A percentile compares a stretch with the other conserved stretches of the same genome.
phyloP scores from a whole-genome alignment of 345 rosid species.

The Gynandropsis gynandra region DNA sequence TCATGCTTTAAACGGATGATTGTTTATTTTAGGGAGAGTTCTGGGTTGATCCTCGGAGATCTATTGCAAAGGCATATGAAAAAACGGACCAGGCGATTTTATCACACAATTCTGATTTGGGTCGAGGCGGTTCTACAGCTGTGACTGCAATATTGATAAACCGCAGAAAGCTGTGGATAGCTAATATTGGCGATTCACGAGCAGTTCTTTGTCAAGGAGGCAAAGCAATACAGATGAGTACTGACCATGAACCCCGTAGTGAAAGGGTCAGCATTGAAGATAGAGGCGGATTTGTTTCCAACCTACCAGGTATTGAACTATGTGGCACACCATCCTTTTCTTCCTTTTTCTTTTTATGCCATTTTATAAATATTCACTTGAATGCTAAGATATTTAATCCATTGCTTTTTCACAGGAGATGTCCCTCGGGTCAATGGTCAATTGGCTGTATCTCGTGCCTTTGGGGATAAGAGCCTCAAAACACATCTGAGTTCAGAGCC shows the following conservation, averaged over 20 bases:
- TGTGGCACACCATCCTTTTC: not conserved
- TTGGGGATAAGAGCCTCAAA: constrained; percentile 77
- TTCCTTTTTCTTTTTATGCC: not conserved
- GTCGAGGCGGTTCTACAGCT: constrained; percentile 78
- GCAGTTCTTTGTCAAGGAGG: constrained; percentile 58
- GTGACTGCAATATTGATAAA: constrained; percentile 70
- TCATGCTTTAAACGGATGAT: not conserved
- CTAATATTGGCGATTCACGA: constrained; percentile 71
- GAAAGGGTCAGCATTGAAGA: constrained; percentile 71
- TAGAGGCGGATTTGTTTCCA: constrained; percentile 81
- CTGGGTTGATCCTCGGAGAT: constrained; percentile 55
- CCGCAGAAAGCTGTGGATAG: constrained; percentile 54
- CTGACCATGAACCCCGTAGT: constrained; percentile 65
- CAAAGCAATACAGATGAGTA: constrained; percentile 42
- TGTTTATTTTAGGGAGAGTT: constrained; percentile 47
- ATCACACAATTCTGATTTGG: constrained; percentile 55
- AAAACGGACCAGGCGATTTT: constrained; percentile 72
- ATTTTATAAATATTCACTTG: not conserved
- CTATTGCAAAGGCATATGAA: constrained; percentile 68
- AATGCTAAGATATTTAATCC: not conserved
- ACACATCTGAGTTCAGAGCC: constrained; percentile 81
- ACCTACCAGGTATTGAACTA: constrained; percentile 56
- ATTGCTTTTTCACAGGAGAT: constrained; percentile 42
- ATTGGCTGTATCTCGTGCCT: constrained; percentile 80
- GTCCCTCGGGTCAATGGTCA: constrained; percentile 84